phyloP scores from a whole-genome alignment of 805 yeast species.

The Tetrapisispora arboricola region DNA sequence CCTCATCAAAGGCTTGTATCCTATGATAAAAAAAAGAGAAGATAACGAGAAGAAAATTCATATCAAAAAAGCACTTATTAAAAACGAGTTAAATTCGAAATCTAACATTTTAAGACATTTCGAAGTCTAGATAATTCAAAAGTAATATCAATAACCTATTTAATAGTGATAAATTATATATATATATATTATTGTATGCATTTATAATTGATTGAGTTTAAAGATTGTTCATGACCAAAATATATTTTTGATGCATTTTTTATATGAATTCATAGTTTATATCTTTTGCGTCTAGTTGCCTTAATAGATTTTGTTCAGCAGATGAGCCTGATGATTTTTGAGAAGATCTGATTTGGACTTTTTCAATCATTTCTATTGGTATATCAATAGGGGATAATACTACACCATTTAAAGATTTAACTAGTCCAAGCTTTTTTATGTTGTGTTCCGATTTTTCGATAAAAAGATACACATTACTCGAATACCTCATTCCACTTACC shows the following conservation, averaged over 20 bases:
- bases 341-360: constrained; percentile 11
- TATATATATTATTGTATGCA: too few relatives aligned
- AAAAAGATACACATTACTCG: constrained; percentile 46
- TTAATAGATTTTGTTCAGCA: constrained; percentile 1
- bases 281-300: constrained; percentile 3
- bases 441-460: constrained; percentile 45
- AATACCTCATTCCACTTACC: constrained; percentile 65
- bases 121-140: neutral
- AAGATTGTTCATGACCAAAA: too few relatives aligned
- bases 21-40: constrained; percentile 9
- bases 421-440: constrained; percentile 33
- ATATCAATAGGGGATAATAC: constrained; percentile 54
- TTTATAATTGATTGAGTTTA: too few relatives aligned
- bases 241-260: too few relatives aligned
- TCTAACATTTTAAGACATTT: constrained; percentile 2
- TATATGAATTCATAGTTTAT: constrained; percentile 3
- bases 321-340: neutral
- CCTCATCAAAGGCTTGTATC: constrained; percentile 11
- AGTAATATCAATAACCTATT: too few relatives aligned
- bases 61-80: constrained; percentile 17
- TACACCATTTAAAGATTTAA: constrained; percentile 63
- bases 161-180: too few relatives aligned
- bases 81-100: constrained; percentile 10
- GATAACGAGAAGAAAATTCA: constrained; percentile 6
- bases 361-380: constrained; percentile 16